phyloP scores from a whole-genome alignment of 2,329 filamentous ascomycete genomes.

The Alternaria alternata region DNA sequence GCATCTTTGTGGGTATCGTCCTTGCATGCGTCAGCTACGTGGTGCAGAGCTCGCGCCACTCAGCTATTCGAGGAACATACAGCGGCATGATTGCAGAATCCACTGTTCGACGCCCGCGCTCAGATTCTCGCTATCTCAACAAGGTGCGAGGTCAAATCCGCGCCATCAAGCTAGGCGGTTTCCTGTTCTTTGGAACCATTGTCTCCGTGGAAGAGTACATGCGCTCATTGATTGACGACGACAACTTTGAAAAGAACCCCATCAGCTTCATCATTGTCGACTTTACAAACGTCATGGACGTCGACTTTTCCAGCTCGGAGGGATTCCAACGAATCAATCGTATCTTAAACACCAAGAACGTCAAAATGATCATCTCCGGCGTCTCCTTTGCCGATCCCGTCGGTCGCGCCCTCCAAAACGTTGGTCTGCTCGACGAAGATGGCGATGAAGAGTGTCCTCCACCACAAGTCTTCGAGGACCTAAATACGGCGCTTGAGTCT shows the following conservation, averaged over 20 bases:
- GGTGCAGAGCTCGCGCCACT: slow-evolving; percentile 87
- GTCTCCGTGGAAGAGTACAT: slow-evolving; percentile 93
- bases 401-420: slow-evolving; percentile 79
- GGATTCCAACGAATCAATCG: slow-evolving; percentile 93
- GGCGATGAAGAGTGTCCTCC: slow-evolving; percentile 65
- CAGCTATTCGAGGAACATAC: slow-evolving; percentile 89
- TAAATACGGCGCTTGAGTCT: slow-evolving; percentile 91
- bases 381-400: slow-evolving; percentile 79
- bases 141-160: slow-evolving; percentile 88
- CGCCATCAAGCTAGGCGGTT: slow-evolving; percentile 90
- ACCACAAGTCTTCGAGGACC: slow-evolving; percentile 77
- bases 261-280: slow-evolving; percentile 92
- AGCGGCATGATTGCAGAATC: slow-evolving; percentile 89
- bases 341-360: slow-evolving; percentile 76
- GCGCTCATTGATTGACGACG: slow-evolving; percentile 80
- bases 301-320: slow-evolving; percentile 96
- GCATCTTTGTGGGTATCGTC: slow-evolving; percentile 90
- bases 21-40: slow-evolving; percentile 91
- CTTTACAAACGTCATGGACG: slow-evolving; percentile 84
- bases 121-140: slow-evolving; percentile 85
- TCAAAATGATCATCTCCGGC: slow-evolving; percentile 83
- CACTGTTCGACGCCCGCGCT: slow-evolving; percentile 88
- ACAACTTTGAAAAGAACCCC: slow-evolving; percentile 77
- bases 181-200: slow-evolving; percentile 98
- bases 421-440: slow-evolving; percentile 79